A percentile compares a stretch with the other conserved stretches of the same genome.
Evolutionary conservation across 352 stramenopile species (phyloP).

Genomic region (Phytophthora sansomeana): DNA sequence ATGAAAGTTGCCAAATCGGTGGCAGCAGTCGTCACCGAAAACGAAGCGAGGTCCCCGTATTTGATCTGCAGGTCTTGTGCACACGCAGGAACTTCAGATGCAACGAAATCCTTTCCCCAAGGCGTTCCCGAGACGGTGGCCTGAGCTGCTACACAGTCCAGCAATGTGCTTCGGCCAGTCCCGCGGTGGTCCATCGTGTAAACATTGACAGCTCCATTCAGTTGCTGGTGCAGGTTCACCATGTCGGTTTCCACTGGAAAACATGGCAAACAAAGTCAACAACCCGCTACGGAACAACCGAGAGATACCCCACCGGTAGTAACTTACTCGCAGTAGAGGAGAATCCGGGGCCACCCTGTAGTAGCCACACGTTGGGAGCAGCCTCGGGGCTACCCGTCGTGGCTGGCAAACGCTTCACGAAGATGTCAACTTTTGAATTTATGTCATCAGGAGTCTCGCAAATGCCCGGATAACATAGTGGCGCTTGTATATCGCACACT

Average conservation of each 20-base stretch:
- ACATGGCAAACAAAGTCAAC: no score
- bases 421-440: conserved; percentile 2
- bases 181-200: no score
- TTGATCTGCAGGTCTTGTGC: neutral
- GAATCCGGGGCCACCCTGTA: conserved; percentile 42
- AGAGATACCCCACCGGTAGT: no score
- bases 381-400: neutral
- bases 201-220: no score
- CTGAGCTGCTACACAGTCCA: no score
- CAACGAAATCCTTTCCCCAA: no score
- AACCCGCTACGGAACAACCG: no score
- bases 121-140: no score
- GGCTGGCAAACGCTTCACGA: conserved; percentile 8
- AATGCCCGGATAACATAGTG: conserved; percentile 54
- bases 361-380: conserved; percentile 39
- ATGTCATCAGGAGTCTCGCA: neutral
- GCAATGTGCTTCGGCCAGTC: no score
- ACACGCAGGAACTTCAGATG: no score
- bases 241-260: conserved; percentile 48
- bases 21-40: neutral
- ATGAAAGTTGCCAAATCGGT: conserved; percentile 23
- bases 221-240: conserved; percentile 34
- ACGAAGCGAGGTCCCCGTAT: neutral
- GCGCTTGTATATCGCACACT: conserved; percentile 12
- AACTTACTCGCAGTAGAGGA: conserved; percentile 42